Conservation (phyloP, 2,329 filamentous ascomycete species). For the Arthrobotrys conoides region DNA sequence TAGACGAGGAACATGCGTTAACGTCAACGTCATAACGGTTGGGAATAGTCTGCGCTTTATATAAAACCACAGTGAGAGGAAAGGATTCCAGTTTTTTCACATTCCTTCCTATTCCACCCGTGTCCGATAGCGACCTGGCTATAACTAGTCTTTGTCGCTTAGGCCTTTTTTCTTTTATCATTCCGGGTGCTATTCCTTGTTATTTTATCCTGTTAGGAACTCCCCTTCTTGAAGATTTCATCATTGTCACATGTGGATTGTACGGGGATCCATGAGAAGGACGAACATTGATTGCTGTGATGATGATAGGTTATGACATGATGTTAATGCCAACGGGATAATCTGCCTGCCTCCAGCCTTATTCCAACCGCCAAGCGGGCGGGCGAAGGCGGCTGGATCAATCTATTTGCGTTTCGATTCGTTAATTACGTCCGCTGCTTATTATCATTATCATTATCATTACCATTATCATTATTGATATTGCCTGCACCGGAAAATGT, state of each 20-base stretch:
- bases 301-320: no score
- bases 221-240: constrained; percentile 1
- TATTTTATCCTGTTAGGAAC: neutral
- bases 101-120: constrained; percentile 45
- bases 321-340: neutral
- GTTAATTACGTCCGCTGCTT: constrained; percentile 42
- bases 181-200: no score
- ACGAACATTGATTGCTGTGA: no score
- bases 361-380: constrained; percentile 15
- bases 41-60: constrained; percentile 45
- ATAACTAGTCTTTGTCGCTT: no score
- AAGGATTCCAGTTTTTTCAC: constrained; percentile 3
- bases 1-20: constrained; percentile 29
- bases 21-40: constrained; percentile 41
- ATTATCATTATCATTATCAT: no score
- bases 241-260: constrained; percentile 14
- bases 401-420: constrained; percentile 12
- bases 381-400: constrained; percentile 16
- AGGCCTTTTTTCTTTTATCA: constrained; percentile 1
- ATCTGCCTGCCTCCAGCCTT: constrained; percentile 27
- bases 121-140: constrained; percentile 18
- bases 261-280: neutral
- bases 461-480: no score
- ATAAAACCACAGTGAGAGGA: constrained; percentile 32
- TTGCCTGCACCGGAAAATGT: constrained; percentile 36